phyloP scores from a whole-genome alignment of 2,329 filamentous ascomycete species.

The Truncatella angustata region DNA sequence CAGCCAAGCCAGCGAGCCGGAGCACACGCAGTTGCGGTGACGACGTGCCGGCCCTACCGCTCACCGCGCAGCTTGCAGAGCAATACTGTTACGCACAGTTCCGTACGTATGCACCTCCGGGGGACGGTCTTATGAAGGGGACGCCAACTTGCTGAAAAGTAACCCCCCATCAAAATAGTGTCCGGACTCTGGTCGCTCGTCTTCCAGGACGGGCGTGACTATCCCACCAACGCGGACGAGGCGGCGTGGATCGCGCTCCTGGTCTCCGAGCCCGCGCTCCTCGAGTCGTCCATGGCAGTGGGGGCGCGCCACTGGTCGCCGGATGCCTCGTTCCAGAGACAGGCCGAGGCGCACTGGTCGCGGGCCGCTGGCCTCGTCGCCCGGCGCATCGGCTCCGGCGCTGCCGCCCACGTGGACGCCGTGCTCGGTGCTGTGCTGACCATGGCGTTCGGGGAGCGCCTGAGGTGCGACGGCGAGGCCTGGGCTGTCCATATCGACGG shows the following conservation, averaged over 20 bases:
- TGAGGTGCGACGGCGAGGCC: constrained; percentile 14
- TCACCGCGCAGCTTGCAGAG: neutral
- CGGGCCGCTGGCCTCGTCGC: constrained; percentile 20
- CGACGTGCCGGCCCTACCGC: neutral
- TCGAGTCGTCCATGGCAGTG: constrained; percentile 22
- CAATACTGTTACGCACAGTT: neutral
- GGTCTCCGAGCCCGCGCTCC: constrained; percentile 20
- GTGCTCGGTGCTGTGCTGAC: constrained; percentile 22
- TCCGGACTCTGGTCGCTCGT: neutral
- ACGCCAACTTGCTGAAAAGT: neutral
- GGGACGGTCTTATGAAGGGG: neutral
- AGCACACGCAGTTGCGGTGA: neutral
- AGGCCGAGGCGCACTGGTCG: constrained; percentile 16
- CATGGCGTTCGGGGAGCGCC: constrained; percentile 22
- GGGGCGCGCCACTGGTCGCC: constrained; percentile 22
- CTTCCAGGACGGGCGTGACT: neutral
- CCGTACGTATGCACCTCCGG: neutral
- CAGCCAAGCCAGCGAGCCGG: neutral
- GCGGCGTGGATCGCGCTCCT: constrained; percentile 21
- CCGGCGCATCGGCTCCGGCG: constrained; percentile 14
- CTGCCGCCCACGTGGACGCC: constrained; percentile 16
- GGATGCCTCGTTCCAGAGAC: constrained; percentile 15
- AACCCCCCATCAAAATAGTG: too few species aligned
- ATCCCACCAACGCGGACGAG: constrained; percentile 10
- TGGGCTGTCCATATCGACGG: constrained; percentile 23